Conservation (phyloP, 2,329 filamentous ascomycete species). For the Phoma sp. region DNA sequence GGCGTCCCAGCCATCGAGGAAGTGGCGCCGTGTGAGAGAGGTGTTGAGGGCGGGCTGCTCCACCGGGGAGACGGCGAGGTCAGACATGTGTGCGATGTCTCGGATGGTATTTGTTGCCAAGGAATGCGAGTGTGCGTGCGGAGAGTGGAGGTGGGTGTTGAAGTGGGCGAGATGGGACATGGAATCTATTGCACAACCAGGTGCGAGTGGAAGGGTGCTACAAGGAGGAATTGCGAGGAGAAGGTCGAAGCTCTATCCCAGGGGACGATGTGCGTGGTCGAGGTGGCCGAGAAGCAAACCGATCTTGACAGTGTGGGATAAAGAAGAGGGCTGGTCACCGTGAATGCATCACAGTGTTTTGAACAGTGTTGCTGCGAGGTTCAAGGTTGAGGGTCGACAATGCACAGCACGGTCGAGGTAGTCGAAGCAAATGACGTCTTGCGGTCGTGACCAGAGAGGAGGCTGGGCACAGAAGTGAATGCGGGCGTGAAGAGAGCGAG, state of each 20-base stretch:
- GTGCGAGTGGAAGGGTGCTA: conserved; percentile 14
- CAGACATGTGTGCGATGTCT: conserved; percentile 31
- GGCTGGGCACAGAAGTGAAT: neutral
- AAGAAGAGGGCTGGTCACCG: conserved; percentile 30
- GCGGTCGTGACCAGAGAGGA: neutral
- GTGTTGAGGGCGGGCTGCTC: conserved; percentile 13
- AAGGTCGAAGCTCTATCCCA: conserved; percentile 25
- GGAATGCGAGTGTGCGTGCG: conserved; percentile 11
- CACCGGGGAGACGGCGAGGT: conserved; percentile 18
- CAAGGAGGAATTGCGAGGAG: conserved; percentile 14
- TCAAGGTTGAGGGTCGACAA: conserved; percentile 14
- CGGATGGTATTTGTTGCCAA: conserved; percentile 1
- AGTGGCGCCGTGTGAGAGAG: conserved; percentile 30
- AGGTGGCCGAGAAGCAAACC: conserved; percentile 17
- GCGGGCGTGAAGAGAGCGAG: conserved; percentile 13
- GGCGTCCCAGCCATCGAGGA: conserved; percentile 41
- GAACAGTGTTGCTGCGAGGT: conserved; percentile 7
- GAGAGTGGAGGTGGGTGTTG: conserved; percentile 13
- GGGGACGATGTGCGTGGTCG: conserved; percentile 18
- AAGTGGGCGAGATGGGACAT: conserved; percentile 15
- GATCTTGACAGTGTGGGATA: conserved; percentile 32
- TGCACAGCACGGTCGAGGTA: conserved; percentile 31
- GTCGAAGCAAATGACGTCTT: conserved; percentile 17
- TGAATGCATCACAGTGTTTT: conserved; percentile 39
- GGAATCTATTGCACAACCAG: conserved; percentile 21